Base-by-base conservation (phyloP, 108 stramenopile species). In the Cyclostephanos tholiformis region DNA sequence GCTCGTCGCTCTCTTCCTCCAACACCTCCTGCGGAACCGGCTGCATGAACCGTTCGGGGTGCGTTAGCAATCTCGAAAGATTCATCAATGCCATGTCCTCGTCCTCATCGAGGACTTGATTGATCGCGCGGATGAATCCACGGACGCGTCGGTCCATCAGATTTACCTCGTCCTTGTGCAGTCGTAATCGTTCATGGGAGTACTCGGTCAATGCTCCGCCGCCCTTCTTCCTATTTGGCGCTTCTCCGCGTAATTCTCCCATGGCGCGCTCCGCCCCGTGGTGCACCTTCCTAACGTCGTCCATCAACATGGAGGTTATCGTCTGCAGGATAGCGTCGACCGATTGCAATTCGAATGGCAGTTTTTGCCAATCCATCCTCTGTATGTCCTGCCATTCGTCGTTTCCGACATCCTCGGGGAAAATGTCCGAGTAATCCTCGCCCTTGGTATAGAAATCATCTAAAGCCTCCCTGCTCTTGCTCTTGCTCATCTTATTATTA, bases 51-150 rank as follows among this genome's bases (percentile, higher is more conserved):
- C 89, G 75, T 67, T 93, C 91, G 10, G 95, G 95, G 61, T 96
- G 87, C 4, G 90, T 85, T 17, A 94, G 30, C 23, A 96, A 62
- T 46, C 91, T 85, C 3, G 89, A 87, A 10, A 96, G 64, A 66
- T 96, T 96, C 93, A 94, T 94, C 49, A 96, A 65, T 41, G 95
- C 84, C 89, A 96, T 86, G 61, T 94, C 95, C 64, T 96, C 92
- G 39, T 94, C 88, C 27, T 96, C 95, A 39, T 94, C 91, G 25
- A 96, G 57, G 4, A 96, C 71, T 16, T 75, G 66, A 67, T 90
- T 87, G 67, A 96, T 71, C 2, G 95, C 91, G 9, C 89, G 82
- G 19, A 88, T 82, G 60, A 96, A 94, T 43, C 95, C 95, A 39
- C 87, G 70, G 2, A 89, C 87, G 26, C 95, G 79, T 2, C 86